Conservation (phyloP, 441 rosid genomes). For the Rhodomyrtus psidioides region DNA sequence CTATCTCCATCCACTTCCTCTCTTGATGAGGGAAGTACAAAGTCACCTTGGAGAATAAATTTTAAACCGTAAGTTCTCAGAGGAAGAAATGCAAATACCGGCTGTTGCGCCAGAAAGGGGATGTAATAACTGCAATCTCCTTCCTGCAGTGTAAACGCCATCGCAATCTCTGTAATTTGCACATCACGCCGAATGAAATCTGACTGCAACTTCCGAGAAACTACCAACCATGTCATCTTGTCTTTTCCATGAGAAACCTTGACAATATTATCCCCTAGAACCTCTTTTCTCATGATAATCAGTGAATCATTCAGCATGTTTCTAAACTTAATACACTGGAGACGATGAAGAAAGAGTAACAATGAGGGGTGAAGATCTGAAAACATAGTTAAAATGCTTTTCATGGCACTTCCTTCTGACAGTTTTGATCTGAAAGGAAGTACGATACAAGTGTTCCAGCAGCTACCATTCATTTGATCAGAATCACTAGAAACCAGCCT, state of each 20-base stretch:
- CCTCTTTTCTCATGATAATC: constrained; percentile 76
- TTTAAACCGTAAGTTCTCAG: constrained; percentile 96
- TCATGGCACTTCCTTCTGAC: constrained; percentile 50
- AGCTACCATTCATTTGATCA: constrained; percentile 23
- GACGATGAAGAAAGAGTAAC: constrained; percentile 93
- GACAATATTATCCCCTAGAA: constrained; percentile 64
- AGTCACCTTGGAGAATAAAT: constrained; percentile 95
- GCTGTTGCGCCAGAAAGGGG: constrained; percentile 72
- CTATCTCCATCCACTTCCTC: constrained; percentile 97
- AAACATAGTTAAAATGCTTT: constrained; percentile 56
- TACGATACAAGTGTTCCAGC: constrained; percentile 88
- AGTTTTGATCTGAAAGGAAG: constrained; percentile 82
- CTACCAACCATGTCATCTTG: constrained; percentile 88
- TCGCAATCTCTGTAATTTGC: constrained; percentile 71
- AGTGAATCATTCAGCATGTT: constrained; percentile 63
- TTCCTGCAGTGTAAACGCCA: constrained; percentile 83
- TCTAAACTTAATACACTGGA: constrained; percentile 71
- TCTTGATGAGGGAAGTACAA: constrained; percentile 94
- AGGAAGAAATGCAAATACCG: constrained; percentile 97
- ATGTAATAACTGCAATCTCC: constrained; percentile 45
- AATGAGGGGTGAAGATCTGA: constrained; percentile 96
- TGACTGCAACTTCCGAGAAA: constrained; percentile 64
- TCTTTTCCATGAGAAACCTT: constrained; percentile 75
- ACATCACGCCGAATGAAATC: constrained; percentile 52
- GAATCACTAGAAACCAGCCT: constrained; percentile 29